A percentile compares a stretch with the other conserved stretches of the same genome.
Evolutionary conservation across 345 rosid species (phyloP).

Genomic region (Arabidopsis arenosa): DNA sequence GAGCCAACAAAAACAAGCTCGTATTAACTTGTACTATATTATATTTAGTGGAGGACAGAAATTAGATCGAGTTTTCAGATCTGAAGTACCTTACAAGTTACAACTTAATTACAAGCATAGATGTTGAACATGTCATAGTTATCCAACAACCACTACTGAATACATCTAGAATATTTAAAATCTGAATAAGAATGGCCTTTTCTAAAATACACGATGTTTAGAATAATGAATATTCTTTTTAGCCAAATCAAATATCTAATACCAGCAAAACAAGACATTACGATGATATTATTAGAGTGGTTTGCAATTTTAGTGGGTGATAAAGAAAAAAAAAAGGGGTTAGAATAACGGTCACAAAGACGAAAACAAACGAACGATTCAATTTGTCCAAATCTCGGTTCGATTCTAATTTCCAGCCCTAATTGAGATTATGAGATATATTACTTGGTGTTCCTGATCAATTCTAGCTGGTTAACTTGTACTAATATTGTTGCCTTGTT

Average conservation of each 20-base stretch:
- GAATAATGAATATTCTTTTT: background rate
- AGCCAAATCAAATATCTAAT: background rate
- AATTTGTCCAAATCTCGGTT: too few species aligned
- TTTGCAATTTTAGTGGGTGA: background rate
- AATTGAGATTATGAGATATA: too few species aligned
- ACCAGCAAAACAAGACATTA: background rate
- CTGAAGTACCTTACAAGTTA: slow-evolving; percentile 38
- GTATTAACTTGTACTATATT: background rate
- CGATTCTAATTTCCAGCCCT: too few species aligned
- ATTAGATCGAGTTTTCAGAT: slow-evolving; percentile 34
- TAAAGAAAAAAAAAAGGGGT: too few species aligned
- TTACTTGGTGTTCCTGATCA: too few species aligned
- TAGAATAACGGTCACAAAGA: too few species aligned
- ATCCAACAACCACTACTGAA: slow-evolving; percentile 20
- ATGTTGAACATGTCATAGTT: slow-evolving; percentile 5
- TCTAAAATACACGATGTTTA: background rate
- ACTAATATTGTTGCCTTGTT: too few species aligned
- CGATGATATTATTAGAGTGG: background rate
- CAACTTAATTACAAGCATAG: slow-evolving; percentile 11
- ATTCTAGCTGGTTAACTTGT: too few species aligned
- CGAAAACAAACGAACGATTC: too few species aligned
- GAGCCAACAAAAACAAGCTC: slow-evolving; percentile 28
- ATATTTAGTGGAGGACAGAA: slow-evolving; percentile 35
- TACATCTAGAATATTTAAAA: background rate
- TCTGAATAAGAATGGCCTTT: background rate